These are phyloP conservation scores for Triadica sebifera DNA, from an alignment of 345 rosid genomes.

Conservation along the genomic window DNA sequence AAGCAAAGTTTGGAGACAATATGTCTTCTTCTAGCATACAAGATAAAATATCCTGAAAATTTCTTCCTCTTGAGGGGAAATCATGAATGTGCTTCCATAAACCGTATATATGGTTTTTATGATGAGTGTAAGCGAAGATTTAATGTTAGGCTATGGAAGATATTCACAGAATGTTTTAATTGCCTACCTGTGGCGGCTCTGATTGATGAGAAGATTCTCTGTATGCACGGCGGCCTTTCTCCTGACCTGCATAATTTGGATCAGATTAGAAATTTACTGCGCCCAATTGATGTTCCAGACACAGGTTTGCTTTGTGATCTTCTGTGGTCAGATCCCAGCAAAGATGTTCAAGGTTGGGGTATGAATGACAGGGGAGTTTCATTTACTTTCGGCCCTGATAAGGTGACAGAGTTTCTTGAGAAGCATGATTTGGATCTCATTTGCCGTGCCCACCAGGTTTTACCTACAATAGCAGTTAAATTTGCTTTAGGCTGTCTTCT, in stretches of 20 bases:
- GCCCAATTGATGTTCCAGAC: conserved; percentile 79
- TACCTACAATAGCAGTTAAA: not conserved
- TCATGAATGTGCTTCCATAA: conserved; percentile 85
- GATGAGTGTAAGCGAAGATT: conserved; percentile 86
- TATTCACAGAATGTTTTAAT: conserved; percentile 77
- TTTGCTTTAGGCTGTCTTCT: conserved; percentile 2
- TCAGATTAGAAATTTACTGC: conserved; percentile 59
- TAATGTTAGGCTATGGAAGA: conserved; percentile 72
- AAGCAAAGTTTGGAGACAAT: conserved; percentile 89
- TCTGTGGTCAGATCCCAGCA: conserved; percentile 86
- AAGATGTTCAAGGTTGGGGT: conserved; percentile 73
- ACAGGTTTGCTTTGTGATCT: conserved; percentile 82
- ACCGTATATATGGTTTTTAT: conserved; percentile 82
- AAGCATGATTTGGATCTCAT: conserved; percentile 78
- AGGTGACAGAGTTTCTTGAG: conserved; percentile 67
- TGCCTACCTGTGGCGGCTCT: conserved; percentile 88
- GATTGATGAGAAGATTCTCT: conserved; percentile 79
- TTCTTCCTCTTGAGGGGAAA: conserved; percentile 85
- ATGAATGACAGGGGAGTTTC: conserved; percentile 90
- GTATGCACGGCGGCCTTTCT: conserved; percentile 92
- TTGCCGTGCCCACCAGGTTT: conserved; percentile 94
- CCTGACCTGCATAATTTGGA: conserved; percentile 66
- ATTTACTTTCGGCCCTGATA: conserved; percentile 66
- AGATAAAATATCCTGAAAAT: conserved; percentile 75
- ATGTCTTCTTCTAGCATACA: conserved; percentile 82